Conservation (phyloP, 345 rosid genomes). For the Salix udensis region DNA sequence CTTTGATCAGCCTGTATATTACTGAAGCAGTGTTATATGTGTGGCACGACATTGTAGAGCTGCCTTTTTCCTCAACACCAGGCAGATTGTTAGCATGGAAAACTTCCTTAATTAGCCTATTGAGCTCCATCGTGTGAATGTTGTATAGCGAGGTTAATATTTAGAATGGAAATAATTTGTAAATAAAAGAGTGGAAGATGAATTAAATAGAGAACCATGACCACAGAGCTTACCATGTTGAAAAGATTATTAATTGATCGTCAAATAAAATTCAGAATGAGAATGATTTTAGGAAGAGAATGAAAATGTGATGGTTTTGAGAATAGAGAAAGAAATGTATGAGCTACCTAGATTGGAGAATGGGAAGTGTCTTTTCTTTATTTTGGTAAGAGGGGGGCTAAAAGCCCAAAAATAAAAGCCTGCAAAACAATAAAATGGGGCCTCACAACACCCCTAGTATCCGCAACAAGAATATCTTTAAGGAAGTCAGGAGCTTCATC, state of each 20-base stretch:
- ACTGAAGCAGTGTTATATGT: slow-evolving; percentile 42
- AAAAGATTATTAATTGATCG: slow-evolving; percentile 5
- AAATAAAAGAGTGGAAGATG: too few relatives aligned
- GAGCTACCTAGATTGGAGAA: background rate
- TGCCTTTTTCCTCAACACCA: too few relatives aligned
- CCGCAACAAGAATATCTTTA: too few relatives aligned
- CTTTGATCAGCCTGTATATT: slow-evolving; percentile 42
- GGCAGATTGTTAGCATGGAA: too few relatives aligned
- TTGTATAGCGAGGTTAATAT: slow-evolving; percentile 10
- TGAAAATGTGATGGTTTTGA: background rate
- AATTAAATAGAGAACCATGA: background rate
- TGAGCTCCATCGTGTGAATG: slow-evolving; percentile 51
- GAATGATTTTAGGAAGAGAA: slow-evolving; percentile 9
- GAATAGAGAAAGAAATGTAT: slow-evolving; percentile 6
- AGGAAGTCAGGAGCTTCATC: too few relatives aligned
- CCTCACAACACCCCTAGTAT: too few relatives aligned
- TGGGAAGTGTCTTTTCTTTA: background rate
- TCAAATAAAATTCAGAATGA: background rate
- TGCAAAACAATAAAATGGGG: too few relatives aligned
- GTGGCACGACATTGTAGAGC: too few relatives aligned
- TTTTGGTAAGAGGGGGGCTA: too few relatives aligned
- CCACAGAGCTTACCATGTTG: slow-evolving; percentile 36
- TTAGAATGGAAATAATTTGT: too few relatives aligned
- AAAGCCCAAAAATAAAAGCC: too few relatives aligned
- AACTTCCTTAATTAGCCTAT: too few relatives aligned